phyloP scores from a whole-genome alignment of 129 eudicot species.

The Helichrysum umbraculigerum region DNA sequence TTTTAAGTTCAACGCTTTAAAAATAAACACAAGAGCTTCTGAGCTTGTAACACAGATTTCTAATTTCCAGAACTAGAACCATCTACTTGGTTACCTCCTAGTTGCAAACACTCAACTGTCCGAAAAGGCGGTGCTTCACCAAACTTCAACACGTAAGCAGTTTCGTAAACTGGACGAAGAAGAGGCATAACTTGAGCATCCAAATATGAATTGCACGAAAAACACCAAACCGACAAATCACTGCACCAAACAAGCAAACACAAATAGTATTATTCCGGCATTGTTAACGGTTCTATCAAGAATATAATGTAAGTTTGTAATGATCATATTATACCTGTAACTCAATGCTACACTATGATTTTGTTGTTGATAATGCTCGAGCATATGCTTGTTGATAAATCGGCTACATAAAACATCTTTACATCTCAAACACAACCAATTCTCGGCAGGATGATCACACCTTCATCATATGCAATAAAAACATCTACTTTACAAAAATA shows the following conservation, averaged over 20 bases:
- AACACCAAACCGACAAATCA: constrained; percentile 96
- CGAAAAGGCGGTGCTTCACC: constrained; percentile 77
- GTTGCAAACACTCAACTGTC: constrained; percentile 34
- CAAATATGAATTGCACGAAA: constrained; percentile 79
- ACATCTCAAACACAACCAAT: constrained; percentile 88
- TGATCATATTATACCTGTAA: constrained; percentile 55
- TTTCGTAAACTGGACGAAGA: constrained; percentile 71
- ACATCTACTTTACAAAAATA: neutral
- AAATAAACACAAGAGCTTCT: constrained; percentile 1
- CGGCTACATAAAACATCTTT: constrained; percentile 92
- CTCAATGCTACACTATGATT: constrained; percentile 76
- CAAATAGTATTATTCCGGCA: neutral
- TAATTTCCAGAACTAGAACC: constrained; percentile 29
- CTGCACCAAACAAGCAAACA: constrained; percentile 41
- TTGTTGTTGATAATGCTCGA: constrained; percentile 63
- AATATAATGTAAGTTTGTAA: neutral
- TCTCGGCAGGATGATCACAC: constrained; percentile 88
- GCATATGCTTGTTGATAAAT: constrained; percentile 92
- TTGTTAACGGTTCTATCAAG: neutral
- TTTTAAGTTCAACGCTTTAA: neutral
- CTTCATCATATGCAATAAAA: constrained; percentile 33
- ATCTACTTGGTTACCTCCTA: constrained; percentile 25
- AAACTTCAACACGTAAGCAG: constrained; percentile 85
- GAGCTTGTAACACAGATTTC: neutral
- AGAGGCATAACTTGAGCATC: constrained; percentile 79